Evolutionary conservation across 139 green algal species (phyloP).

Genomic region (Yamagishiella unicocca): DNA sequence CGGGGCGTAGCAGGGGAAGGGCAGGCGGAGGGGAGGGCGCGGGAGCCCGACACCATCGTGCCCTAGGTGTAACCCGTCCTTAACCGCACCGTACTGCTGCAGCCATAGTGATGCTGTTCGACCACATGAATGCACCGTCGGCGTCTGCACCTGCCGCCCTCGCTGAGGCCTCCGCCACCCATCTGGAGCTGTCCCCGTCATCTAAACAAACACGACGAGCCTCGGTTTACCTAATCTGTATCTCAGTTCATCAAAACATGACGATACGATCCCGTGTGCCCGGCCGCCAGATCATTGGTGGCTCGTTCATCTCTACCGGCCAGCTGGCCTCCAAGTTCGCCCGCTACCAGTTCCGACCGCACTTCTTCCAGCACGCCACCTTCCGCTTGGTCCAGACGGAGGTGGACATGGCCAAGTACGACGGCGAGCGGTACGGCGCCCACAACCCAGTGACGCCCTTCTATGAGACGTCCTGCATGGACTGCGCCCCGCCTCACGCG

Average conservation of each 20-base stretch:
- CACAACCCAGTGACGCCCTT: constrained; percentile 60
- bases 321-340: constrained; percentile 81
- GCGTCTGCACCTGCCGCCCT: no score
- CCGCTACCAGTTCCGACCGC: constrained; percentile 85
- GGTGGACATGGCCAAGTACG: constrained; percentile 30
- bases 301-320: constrained; percentile 84
- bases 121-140: neutral
- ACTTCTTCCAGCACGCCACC: constrained; percentile 85
- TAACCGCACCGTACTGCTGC: no score
- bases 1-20: neutral
- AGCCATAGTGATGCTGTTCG: neutral
- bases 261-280: no score
- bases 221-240: no score
- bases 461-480: constrained; percentile 78
- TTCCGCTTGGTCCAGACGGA: constrained; percentile 68
- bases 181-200: no score
- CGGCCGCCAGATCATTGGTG: constrained; percentile 74
- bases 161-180: no score
- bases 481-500: constrained; percentile 71
- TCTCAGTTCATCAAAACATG: no score
- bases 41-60: no score
- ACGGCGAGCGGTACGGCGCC: constrained; percentile 43
- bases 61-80: no score
- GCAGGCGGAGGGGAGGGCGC: neutral
- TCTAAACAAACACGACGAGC: no score